Percentiles rank a stretch among this genome's conserved stretches.
phyloP scores from a whole-genome alignment of 2,329 filamentous ascomycete species.

The Hymenoscyphus scutula region DNA sequence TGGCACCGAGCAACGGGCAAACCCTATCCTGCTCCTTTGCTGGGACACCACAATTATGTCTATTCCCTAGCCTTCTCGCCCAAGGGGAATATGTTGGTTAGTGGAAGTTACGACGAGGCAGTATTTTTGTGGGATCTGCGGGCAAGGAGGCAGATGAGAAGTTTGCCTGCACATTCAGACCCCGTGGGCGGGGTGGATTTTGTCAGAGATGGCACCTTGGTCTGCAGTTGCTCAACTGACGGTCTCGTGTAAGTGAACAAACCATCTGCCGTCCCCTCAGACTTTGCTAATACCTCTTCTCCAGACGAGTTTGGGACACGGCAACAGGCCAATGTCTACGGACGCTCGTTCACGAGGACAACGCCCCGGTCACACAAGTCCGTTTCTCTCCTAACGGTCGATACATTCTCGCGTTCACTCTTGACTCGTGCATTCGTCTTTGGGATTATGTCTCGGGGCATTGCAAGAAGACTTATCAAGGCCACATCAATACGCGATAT shows the following conservation, averaged over 20 bases:
- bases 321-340: constrained; percentile 91
- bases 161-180: constrained; percentile 89
- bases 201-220: constrained; percentile 84
- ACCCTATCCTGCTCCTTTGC: constrained; percentile 55
- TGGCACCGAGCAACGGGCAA: constrained; percentile 73
- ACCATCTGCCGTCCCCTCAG: background rate
- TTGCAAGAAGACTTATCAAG: constrained; percentile 96
- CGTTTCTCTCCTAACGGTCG: constrained; percentile 93
- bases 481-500: constrained; percentile 80
- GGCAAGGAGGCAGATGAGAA: constrained; percentile 82
- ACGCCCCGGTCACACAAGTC: constrained; percentile 83
- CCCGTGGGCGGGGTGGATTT: constrained; percentile 94
- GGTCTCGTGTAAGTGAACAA: constrained; percentile 67
- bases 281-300: constrained; percentile 13
- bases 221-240: constrained; percentile 88
- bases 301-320: constrained; percentile 88
- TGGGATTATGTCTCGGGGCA: constrained; percentile 94
- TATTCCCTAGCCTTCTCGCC: constrained; percentile 95
- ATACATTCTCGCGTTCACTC: constrained; percentile 85
- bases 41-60: constrained; percentile 94
- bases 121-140: constrained; percentile 96
- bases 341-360: constrained; percentile 94
- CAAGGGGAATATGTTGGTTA: constrained; percentile 95
- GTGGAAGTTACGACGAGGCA: constrained; percentile 94
- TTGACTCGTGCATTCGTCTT: constrained; percentile 84